phyloP scores from a whole-genome alignment of 2,329 filamentous ascomycete species.

The Colletotrichum phormii region DNA sequence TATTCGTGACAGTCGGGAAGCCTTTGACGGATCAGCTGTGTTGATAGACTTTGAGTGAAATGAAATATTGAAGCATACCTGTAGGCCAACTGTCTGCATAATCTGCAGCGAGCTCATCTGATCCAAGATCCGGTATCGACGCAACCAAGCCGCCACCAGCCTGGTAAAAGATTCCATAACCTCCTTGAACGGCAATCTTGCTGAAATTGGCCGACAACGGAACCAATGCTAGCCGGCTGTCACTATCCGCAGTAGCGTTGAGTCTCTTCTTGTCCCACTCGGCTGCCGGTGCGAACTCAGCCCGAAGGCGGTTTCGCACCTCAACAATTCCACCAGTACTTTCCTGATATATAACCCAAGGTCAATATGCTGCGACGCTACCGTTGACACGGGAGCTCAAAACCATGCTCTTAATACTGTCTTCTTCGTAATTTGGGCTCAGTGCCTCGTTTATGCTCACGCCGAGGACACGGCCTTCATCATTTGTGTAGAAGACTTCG shows the following conservation, averaged over 20 bases:
- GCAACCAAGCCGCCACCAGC: neutral
- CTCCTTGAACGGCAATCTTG: constrained; percentile 5
- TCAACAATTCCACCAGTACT: neutral
- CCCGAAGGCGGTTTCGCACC: constrained; percentile 3
- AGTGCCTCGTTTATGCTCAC: constrained; percentile 13
- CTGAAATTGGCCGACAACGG: constrained; percentile 17
- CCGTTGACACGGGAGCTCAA: neutral
- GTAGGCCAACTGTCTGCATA: constrained; percentile 9
- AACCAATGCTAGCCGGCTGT: neutral
- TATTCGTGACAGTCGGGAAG: neutral
- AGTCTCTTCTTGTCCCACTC: constrained; percentile 1
- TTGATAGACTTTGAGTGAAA: neutral
- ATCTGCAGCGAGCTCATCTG: neutral
- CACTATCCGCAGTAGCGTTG: neutral
- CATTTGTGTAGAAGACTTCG: constrained; percentile 4
- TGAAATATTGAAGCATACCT: neutral
- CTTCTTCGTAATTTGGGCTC: neutral
- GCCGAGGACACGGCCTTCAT: neutral
- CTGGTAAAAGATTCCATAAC: constrained; percentile 12
- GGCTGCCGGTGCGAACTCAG: neutral
- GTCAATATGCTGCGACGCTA: constrained; percentile 8
- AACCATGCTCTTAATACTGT: constrained; percentile 12
- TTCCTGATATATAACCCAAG: constrained; percentile 4
- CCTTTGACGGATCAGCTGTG: neutral
- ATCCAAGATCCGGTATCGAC: neutral